Evolutionary conservation across 495 filamentous ascomycete species (phyloP).

Genomic region (Aspergillus heteromorphus): DNA sequence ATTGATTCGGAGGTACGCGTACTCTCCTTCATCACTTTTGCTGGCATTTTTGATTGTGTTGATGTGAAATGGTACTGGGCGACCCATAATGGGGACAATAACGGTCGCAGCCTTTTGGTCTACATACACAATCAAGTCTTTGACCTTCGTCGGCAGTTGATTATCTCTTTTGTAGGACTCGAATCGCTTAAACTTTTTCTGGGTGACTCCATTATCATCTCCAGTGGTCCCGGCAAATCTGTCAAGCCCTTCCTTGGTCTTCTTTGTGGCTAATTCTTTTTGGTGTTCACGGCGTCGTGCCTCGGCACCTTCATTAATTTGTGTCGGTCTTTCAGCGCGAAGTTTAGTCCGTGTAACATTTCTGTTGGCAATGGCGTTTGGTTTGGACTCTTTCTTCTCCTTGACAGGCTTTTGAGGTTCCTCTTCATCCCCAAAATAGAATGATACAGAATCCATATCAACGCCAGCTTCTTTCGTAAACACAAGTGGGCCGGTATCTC

Average conservation of each 20-base stretch:
- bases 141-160: slow-evolving; percentile 76
- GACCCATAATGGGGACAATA: slow-evolving; percentile 92
- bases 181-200: slow-evolving; percentile 97
- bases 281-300: slow-evolving; percentile 85
- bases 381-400: slow-evolving; percentile 75
- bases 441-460: slow-evolving; percentile 86
- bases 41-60: slow-evolving; percentile 98
- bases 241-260: slow-evolving; percentile 80
- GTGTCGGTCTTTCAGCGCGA: slow-evolving; percentile 79
- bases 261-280: slow-evolving; percentile 79
- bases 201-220: slow-evolving; percentile 79
- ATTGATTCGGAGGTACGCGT: slow-evolving; percentile 90
- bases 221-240: slow-evolving; percentile 75
- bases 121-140: slow-evolving; percentile 80
- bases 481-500: slow-evolving; percentile 62
- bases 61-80: slow-evolving; percentile 97
- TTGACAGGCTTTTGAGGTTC: slow-evolving; percentile 55
- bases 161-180: slow-evolving; percentile 99
- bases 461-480: slow-evolving; percentile 90
- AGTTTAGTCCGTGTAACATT: slow-evolving; percentile 94
- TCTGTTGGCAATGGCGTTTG: slow-evolving; percentile 77
- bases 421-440: slow-evolving; percentile 95
- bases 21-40: slow-evolving; percentile 92
- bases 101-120: slow-evolving; percentile 87
- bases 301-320: slow-evolving; percentile 86